Evolutionary conservation across 2,329 filamentous ascomycete species (phyloP).

Genomic region (Trichoderma atrobrunneum): DNA sequence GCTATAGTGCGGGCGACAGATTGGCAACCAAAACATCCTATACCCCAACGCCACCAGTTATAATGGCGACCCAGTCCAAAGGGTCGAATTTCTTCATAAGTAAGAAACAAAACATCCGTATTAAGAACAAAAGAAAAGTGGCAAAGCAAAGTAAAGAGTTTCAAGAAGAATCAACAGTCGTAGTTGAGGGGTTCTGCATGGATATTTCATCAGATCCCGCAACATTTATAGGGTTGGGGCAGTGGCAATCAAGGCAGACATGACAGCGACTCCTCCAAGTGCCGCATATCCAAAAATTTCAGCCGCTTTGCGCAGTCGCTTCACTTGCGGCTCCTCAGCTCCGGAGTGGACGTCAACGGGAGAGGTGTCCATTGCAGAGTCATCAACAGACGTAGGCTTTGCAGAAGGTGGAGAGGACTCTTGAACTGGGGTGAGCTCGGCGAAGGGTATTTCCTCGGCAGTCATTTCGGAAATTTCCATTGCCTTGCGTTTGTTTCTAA

Average conservation of each 20-base stretch:
- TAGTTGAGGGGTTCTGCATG: background rate
- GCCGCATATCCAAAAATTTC: slow-evolving; percentile 38
- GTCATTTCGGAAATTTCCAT: slow-evolving; percentile 27
- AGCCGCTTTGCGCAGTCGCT: slow-evolving; percentile 35
- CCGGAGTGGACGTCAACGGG: background rate
- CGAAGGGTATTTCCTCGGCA: slow-evolving; percentile 4
- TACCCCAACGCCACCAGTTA: background rate
- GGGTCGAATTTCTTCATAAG: background rate
- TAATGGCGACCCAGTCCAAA: background rate
- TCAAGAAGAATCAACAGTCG: background rate
- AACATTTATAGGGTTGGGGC: slow-evolving; percentile 30
- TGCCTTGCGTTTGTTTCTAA: slow-evolving; percentile 29
- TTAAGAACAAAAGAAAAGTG: background rate
- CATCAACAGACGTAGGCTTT: background rate
- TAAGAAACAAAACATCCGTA: background rate
- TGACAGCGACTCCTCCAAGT: slow-evolving; percentile 39
- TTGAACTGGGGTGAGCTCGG: background rate
- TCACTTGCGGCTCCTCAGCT: slow-evolving; percentile 24
- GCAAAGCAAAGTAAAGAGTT: background rate
- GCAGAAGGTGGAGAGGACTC: background rate
- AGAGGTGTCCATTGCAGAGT: background rate
- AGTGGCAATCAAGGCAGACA: slow-evolving; percentile 40
- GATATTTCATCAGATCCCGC: background rate
- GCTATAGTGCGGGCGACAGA: background rate
- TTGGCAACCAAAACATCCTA: background rate